Evolutionary conservation across 345 rosid genomes (phyloP).

Genomic region (Arabidopsis thaliana): TAIR10.1 NC_003070.9:27396001-27396500

Average conservation of each 20-base stretch:
- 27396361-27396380: slow-evolving; percentile 91
- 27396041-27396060: slow-evolving; percentile 53
- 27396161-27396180: slow-evolving; percentile 59
- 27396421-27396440: slow-evolving; percentile 73
- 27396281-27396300: slow-evolving; percentile 65
- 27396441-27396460: slow-evolving; percentile 61
- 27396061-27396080: slow-evolving; percentile 41
- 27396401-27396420: slow-evolving; percentile 77
- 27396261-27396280: slow-evolving; percentile 68
- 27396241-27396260: slow-evolving; percentile 64
- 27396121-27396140: slow-evolving; percentile 44
- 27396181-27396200: slow-evolving; percentile 60
- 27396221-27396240: slow-evolving; percentile 66
- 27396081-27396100: slow-evolving; percentile 44
- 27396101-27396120: slow-evolving; percentile 33
- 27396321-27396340: slow-evolving; percentile 19
- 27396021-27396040: slow-evolving; percentile 60
- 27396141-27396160: slow-evolving; percentile 41
- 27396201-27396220: slow-evolving; percentile 94
- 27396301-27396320: slow-evolving; percentile 45
- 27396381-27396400: slow-evolving; percentile 86
- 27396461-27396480: slow-evolving; percentile 63
- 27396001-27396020: slow-evolving; percentile 53
- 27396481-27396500: slow-evolving; percentile 24
- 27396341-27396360: slow-evolving; percentile 45